Evolutionary conservation across 768 basidiomycete genomes (phyloP), one percentile per base, ranked within the genome.

Genomic region (Tricholoma hemisulphureum): DNA sequence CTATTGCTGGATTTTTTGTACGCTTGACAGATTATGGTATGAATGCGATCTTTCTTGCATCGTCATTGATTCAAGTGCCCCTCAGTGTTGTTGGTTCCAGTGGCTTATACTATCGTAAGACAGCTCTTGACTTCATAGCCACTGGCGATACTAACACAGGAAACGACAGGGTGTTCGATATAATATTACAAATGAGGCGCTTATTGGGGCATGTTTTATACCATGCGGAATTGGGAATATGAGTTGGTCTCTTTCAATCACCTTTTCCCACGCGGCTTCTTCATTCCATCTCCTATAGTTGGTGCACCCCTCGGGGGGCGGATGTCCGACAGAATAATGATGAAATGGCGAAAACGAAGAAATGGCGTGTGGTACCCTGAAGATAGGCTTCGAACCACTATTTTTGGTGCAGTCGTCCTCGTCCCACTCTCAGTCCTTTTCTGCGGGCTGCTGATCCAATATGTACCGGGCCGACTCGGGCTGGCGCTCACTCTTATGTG

Each of bases 321-420:
- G 6, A 53, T 83, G 0, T 81, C 83, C 0, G 83, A 84, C 62
- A 26, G 55, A 10, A 64, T 72, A 0, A 67, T 84, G 14, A 66
- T 72, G 24, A 64, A 63, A 23, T 80, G 76, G 67, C 75, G 74
- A 28, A 65, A 71, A 56, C 60, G 63, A 3, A 75, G 81, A 32
- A 69, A 69, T 0, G 80, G 80, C 2, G 61, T 68, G 4, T 82
- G 80, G 81, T 71, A 75, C 4, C 81, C 83, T 0, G 82, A 84
- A 63, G 83, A 83, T 57, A 74, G 83, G 4, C 73, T 83, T 34
- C 73, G 78, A 11, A 80, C 69, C 1, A 68, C 73, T 4, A 65
- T 76, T 51, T 55, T 74, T 6, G 78, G 78, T 13, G 75, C 68
- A 6, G 65, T 69, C 10, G 52, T 76, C 4, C 64, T 81, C 18